Evolutionary conservation across 2,329 filamentous ascomycete genomes (phyloP).

Genomic region (Xylaria sp.): DNA sequence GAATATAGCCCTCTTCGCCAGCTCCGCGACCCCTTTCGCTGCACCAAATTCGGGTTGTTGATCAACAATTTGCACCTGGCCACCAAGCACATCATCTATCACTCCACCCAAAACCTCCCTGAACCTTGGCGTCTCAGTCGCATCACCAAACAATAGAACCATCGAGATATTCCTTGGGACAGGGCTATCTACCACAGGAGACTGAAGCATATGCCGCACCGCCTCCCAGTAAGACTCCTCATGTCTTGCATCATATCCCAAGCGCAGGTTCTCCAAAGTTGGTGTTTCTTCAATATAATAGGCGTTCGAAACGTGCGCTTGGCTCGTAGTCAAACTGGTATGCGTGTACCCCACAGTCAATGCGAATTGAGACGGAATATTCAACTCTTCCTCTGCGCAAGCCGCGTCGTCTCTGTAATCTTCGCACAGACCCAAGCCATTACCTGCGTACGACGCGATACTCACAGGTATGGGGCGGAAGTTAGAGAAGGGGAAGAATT

Average conservation of each 20-base stretch:
- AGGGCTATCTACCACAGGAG: conserved; percentile 11
- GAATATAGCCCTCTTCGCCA: conserved; percentile 20
- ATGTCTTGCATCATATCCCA: conserved; percentile 9
- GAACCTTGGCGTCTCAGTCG: conserved; percentile 9
- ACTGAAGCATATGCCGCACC: conserved; percentile 17
- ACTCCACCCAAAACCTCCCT: conserved; percentile 8
- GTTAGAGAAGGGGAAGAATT: conserved; percentile 1
- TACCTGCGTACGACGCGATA: conserved; percentile 20
- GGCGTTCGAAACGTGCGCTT: background rate
- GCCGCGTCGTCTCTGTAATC: conserved; percentile 18
- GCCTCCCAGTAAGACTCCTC: conserved; percentile 13
- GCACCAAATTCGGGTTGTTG: conserved; percentile 18
- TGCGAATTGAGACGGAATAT: conserved; percentile 2
- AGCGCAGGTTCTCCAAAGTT: background rate
- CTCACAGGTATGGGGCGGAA: conserved; percentile 3
- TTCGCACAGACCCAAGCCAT: conserved; percentile 22
- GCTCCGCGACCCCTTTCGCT: conserved; percentile 18
- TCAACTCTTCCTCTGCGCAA: conserved; percentile 14
- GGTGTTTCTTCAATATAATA: background rate
- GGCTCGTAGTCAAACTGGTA: conserved; percentile 22
- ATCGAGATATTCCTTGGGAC: conserved; percentile 15
- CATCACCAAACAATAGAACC: conserved; percentile 19
- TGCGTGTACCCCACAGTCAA: conserved; percentile 20
- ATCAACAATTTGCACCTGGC: conserved; percentile 7
- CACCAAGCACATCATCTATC: conserved; percentile 13